These are phyloP conservation scores for Ulota crispa DNA, from an alignment of 225 moss, liverwort and hornwort species.

Conservation along the genomic window DNA sequence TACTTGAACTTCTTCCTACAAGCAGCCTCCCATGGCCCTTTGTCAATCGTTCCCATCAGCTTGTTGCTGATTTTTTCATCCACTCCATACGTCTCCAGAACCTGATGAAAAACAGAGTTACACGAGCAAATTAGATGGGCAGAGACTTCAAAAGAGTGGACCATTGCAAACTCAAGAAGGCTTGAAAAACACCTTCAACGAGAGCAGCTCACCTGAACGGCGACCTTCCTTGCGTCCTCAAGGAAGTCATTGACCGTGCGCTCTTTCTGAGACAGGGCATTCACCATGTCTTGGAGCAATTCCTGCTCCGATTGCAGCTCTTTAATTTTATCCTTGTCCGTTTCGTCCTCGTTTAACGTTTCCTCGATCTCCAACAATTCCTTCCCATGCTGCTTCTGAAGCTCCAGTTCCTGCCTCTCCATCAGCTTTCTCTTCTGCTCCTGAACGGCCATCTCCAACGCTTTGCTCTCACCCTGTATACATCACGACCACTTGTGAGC, in stretches of 20 bases:
- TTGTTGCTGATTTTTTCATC: slow-evolving; percentile 29
- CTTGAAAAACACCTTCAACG: not conserved
- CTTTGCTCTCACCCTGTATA: slow-evolving; percentile 55
- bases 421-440: slow-evolving; percentile 47
- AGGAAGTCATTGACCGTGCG: slow-evolving; percentile 53
- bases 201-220: slow-evolving; percentile 38
- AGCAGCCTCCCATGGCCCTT: slow-evolving; percentile 45
- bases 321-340: slow-evolving; percentile 39
- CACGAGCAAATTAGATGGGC: not conserved
- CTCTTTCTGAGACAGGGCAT: slow-evolving; percentile 26
- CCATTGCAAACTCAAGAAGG: not conserved
- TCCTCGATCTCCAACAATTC: slow-evolving; percentile 55
- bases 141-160: not conserved
- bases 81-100: slow-evolving; percentile 28
- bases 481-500: not conserved
- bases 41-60: slow-evolving; percentile 56
- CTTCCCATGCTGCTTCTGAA: slow-evolving; percentile 42
- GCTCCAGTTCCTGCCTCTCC: slow-evolving; percentile 51
- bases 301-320: slow-evolving; percentile 54
- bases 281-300: not conserved
- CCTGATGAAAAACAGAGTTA: slow-evolving; percentile 22
- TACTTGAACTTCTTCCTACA: slow-evolving; percentile 38
- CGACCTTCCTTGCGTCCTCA: slow-evolving; percentile 52
- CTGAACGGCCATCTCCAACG: slow-evolving; percentile 51
- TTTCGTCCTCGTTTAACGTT: slow-evolving; percentile 40